Conservation (phyloP, 345 rosid genomes). For the Salix brachista region DNA sequence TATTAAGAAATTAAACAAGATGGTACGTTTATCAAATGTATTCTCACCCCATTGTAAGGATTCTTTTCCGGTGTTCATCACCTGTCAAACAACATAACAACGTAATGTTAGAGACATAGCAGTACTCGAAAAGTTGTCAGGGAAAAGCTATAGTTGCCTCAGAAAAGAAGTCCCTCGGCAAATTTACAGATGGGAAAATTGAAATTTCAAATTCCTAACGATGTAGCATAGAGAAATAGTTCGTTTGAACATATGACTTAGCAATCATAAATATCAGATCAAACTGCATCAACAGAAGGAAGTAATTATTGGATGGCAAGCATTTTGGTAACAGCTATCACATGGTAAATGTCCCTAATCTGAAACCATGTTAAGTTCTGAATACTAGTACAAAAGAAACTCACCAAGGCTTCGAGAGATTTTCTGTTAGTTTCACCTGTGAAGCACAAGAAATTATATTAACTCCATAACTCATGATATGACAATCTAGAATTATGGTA, state of each 20-base stretch:
- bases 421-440: slow-evolving; percentile 71
- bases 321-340: no score
- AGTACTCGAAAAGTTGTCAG: not conserved
- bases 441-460: slow-evolving; percentile 4
- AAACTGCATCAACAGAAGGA: no score
- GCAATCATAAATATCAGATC: no score
- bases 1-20: not conserved
- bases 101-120: not conserved
- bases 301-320: no score
- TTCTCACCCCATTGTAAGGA: slow-evolving; percentile 87
- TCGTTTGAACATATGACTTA: no score
- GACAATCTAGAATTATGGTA: not conserved
- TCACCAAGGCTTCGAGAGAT: slow-evolving; percentile 83
- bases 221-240: no score
- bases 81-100: slow-evolving; percentile 36
- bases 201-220: no score
- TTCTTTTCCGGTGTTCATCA: slow-evolving; percentile 84
- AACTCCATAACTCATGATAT: not conserved
- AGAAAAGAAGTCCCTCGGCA: not conserved
- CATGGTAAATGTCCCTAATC: not conserved
- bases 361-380: not conserved
- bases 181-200: no score
- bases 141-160: not conserved
- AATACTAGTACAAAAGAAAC: slow-evolving; percentile 4
- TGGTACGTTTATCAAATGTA: not conserved